Conservation (phyloP, 495 filamentous ascomycete species). For the Annulohypoxylon nitens region DNA sequence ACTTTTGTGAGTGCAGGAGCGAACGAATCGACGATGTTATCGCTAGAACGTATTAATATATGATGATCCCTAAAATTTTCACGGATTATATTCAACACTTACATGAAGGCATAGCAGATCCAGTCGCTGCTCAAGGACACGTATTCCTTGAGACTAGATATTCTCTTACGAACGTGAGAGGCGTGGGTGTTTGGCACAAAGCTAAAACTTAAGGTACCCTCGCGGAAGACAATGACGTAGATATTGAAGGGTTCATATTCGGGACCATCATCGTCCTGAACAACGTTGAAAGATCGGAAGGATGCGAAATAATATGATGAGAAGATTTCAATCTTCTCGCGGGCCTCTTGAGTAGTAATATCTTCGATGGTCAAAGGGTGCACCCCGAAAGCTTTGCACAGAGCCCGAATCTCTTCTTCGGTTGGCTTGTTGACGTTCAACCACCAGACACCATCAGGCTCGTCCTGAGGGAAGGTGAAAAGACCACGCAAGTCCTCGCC, state of each 20-base stretch:
- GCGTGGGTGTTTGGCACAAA: constrained; percentile 88
- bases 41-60: constrained; percentile 64
- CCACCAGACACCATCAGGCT: constrained; percentile 90
- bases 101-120: constrained; percentile 99
- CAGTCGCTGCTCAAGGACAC: constrained; percentile 93
- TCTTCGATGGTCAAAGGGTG: constrained; percentile 96
- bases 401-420: constrained; percentile 86
- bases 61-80: neutral
- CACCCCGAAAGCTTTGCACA: constrained; percentile 91
- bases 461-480: constrained; percentile 78
- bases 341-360: constrained; percentile 91
- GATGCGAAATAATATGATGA: constrained; percentile 97
- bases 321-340: constrained; percentile 98
- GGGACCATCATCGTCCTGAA: constrained; percentile 75
- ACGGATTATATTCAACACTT: constrained; percentile 52
- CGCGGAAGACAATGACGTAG: constrained; percentile 96
- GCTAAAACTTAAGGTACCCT: constrained; percentile 94
- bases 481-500: constrained; percentile 90
- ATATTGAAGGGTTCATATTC: constrained; percentile 95
- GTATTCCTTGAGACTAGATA: constrained; percentile 92
- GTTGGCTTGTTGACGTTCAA: constrained; percentile 91
- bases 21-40: constrained; percentile 97
- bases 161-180: constrained; percentile 88
- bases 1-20: constrained; percentile 87
- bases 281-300: constrained; percentile 87